Percentiles rank a stretch among this genome's conserved stretches.
Evolutionary conservation across 257 asterid genomes (phyloP).

Genomic region (Solanum tarapatanum): DNA sequence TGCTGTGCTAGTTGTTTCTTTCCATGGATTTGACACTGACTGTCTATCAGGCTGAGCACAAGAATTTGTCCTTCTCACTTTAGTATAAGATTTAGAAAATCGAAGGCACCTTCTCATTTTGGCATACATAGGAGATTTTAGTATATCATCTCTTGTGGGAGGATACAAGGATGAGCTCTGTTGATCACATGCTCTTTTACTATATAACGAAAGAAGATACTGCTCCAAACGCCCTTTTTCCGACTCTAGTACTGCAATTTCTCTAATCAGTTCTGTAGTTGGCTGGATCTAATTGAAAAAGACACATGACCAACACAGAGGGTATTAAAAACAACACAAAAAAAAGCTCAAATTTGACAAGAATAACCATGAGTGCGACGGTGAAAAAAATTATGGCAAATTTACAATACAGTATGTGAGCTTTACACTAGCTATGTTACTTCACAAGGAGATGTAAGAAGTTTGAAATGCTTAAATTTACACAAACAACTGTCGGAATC

Average conservation of each 20-base stretch:
- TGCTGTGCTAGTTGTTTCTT: slow-evolving; percentile 23
- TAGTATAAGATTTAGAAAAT: slow-evolving; percentile 37
- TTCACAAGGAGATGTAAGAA: background rate
- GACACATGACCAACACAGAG: background rate
- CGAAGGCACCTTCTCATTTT: slow-evolving; percentile 59
- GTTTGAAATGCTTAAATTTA: background rate
- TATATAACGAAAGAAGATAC: slow-evolving; percentile 72
- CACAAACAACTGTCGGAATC: background rate
- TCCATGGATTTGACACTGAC: slow-evolving; percentile 12
- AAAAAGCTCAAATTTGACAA: background rate
- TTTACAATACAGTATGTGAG: background rate
- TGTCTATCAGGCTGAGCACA: slow-evolving; percentile 20
- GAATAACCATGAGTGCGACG: background rate
- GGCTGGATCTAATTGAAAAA: slow-evolving; percentile 39
- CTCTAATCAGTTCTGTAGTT: slow-evolving; percentile 76
- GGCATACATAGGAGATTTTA: slow-evolving; percentile 35
- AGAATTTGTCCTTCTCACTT: slow-evolving; percentile 19
- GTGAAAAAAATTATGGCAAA: background rate
- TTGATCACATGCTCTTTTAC: slow-evolving; percentile 75
- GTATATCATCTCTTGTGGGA: slow-evolving; percentile 20
- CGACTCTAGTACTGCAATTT: slow-evolving; percentile 69
- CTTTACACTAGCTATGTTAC: background rate
- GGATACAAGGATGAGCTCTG: slow-evolving; percentile 45
- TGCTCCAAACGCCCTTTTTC: slow-evolving; percentile 90
- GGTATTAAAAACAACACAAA: background rate